Evolutionary conservation across 257 asterid species (phyloP).

Genomic region (Solanum dulcamara): DNA sequence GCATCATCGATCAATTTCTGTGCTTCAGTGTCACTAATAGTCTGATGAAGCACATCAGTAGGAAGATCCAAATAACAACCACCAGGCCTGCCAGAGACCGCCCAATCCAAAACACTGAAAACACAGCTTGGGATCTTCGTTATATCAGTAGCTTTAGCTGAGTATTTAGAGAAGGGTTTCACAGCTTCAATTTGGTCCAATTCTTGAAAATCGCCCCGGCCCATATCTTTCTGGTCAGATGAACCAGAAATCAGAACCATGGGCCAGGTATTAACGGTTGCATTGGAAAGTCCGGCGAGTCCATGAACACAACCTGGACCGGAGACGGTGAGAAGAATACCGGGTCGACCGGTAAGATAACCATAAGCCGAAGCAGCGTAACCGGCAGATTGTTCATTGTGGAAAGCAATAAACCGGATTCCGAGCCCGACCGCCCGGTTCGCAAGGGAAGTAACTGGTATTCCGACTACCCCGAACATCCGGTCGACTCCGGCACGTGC

Average conservation of each 20-base stretch:
- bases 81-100: slow-evolving; percentile 59
- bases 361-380: slow-evolving; percentile 98
- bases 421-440: slow-evolving; percentile 63
- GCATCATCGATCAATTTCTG: slow-evolving; percentile 44
- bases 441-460: slow-evolving; percentile 82
- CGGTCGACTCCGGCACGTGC: slow-evolving; percentile 53
- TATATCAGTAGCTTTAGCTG: slow-evolving; percentile 61
- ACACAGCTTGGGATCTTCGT: slow-evolving; percentile 42
- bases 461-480: slow-evolving; percentile 91
- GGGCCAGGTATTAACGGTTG: slow-evolving; percentile 74
- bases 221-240: slow-evolving; percentile 57
- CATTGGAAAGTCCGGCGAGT: slow-evolving; percentile 90
- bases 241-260: slow-evolving; percentile 87
- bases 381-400: slow-evolving; percentile 95
- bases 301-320: slow-evolving; percentile 97
- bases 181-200: slow-evolving; percentile 74
- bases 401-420: slow-evolving; percentile 84
- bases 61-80: slow-evolving; percentile 82
- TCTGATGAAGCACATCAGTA: slow-evolving; percentile 67
- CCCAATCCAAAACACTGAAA: slow-evolving; percentile 55
- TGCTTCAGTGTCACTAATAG: slow-evolving; percentile 44
- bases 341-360: slow-evolving; percentile 78
- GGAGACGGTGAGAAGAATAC: slow-evolving; percentile 82
- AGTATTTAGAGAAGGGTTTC: slow-evolving; percentile 63
- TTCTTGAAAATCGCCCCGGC: slow-evolving; percentile 89